Evolutionary conservation across 1,139 yeast species (phyloP).

Genomic region (Torulaspora globosa): DNA sequence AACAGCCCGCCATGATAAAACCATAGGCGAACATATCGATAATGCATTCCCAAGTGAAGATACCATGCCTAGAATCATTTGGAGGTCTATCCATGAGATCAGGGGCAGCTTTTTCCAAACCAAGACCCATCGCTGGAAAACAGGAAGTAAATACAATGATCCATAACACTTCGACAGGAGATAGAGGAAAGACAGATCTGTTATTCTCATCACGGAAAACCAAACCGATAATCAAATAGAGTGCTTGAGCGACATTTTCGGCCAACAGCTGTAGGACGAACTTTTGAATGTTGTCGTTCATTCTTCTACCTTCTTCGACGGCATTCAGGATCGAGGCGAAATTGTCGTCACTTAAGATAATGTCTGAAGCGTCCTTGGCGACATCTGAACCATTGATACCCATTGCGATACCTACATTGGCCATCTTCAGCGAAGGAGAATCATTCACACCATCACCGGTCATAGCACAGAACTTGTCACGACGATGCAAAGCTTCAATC

Average conservation of each 20-base stretch:
- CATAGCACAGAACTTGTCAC: slow-evolving; percentile 97
- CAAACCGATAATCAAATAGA: slow-evolving; percentile 68
- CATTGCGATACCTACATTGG: slow-evolving; percentile 97
- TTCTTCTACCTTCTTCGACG: slow-evolving; percentile 95
- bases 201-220: slow-evolving; percentile 72
- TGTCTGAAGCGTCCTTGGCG: slow-evolving; percentile 97
- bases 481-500: slow-evolving; percentile 83
- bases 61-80: slow-evolving; percentile 76
- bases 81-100: slow-evolving; percentile 96
- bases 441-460: slow-evolving; percentile 99
- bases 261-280: slow-evolving; percentile 92
- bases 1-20: slow-evolving; percentile 64
- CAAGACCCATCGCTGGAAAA: slow-evolving; percentile 97
- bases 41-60: slow-evolving; percentile 65
- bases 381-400: slow-evolving; percentile 97
- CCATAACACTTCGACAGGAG: slow-evolving; percentile 98
- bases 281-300: slow-evolving; percentile 88
- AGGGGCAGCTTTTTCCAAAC: slow-evolving; percentile 95
- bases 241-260: slow-evolving; percentile 85
- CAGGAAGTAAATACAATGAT: slow-evolving; percentile 97
- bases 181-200: slow-evolving; percentile 72
- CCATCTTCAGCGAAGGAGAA: slow-evolving; percentile 96
- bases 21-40: slow-evolving; percentile 76
- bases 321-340: slow-evolving; percentile 90
- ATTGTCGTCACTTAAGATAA: slow-evolving; percentile 95